A percentile compares a stretch with the other conserved stretches of the same genome.
Conservation (phyloP, 2,329 filamentous ascomycete genomes). For the Aspergillus proliferans region DNA sequence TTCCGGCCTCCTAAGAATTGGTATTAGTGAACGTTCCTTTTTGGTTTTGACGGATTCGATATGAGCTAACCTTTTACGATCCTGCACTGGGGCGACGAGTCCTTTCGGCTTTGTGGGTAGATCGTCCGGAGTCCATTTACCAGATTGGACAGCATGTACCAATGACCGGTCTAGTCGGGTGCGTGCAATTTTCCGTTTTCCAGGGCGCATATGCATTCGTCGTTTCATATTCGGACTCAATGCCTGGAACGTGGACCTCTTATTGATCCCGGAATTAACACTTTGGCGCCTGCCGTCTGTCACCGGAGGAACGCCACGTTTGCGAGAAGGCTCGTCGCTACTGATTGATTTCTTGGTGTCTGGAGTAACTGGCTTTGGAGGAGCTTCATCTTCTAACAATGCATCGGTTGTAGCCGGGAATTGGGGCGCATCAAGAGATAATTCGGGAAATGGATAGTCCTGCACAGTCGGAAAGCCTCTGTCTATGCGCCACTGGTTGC, state of each 20-base stretch:
- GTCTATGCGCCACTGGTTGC: constrained; percentile 9
- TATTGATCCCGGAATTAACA: background rate
- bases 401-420: background rate
- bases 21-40: background rate
- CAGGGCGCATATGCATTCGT: background rate
- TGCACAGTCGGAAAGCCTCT: constrained; percentile 6
- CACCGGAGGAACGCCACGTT: background rate
- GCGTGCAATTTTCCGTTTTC: background rate
- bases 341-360: background rate
- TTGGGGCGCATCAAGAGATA: constrained; percentile 8
- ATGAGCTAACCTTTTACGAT: background rate
- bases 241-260: background rate
- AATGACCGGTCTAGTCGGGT: background rate
- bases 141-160: background rate
- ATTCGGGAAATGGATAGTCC: constrained; percentile 12
- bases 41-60: background rate
- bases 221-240: constrained; percentile 6
- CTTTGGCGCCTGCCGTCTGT: background rate
- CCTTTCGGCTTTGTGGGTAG: background rate
- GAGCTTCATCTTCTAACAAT: background rate
- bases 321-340: background rate
- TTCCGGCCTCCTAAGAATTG: background rate
- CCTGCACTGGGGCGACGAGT: background rate
- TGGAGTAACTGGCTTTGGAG: background rate
- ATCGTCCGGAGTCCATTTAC: background rate